These are phyloP conservation scores for Cladorrhinum samala DNA, from an alignment of 495 filamentous ascomycete species.

Conservation along the genomic window DNA sequence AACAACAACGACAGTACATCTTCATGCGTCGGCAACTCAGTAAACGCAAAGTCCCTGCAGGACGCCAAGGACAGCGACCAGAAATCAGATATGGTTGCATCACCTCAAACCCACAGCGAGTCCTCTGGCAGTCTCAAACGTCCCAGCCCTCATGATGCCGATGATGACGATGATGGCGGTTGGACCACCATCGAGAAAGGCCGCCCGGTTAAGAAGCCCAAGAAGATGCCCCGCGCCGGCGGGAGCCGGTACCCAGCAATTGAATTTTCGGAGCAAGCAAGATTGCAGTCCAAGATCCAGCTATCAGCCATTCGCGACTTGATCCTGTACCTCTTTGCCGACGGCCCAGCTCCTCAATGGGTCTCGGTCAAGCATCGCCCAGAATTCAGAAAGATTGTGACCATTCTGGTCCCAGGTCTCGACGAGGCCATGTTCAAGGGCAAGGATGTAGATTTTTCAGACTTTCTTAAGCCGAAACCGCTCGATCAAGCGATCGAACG, in stretches of 20 bases:
- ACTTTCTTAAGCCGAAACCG: constrained; percentile 27
- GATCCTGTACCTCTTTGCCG: constrained; percentile 82
- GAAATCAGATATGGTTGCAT: constrained; percentile 6
- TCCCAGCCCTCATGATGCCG: constrained; percentile 34
- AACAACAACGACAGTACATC: too few species aligned
- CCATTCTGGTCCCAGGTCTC: constrained; percentile 90
- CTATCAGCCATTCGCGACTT: constrained; percentile 74
- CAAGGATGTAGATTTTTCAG: constrained; percentile 50
- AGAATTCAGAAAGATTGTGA: constrained; percentile 73
- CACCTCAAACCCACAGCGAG: constrained; percentile 13
- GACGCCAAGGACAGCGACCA: background rate
- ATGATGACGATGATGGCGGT: constrained; percentile 32
- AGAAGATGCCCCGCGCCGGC: constrained; percentile 49
- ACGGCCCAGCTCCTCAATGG: constrained; percentile 80
- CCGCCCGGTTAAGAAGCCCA: constrained; percentile 45
- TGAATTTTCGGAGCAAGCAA: constrained; percentile 57
- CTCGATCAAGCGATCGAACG: constrained; percentile 28
- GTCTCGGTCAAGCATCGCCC: constrained; percentile 70
- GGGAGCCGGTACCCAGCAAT: constrained; percentile 68
- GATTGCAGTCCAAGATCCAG: constrained; percentile 67
- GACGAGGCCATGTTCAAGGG: constrained; percentile 88
- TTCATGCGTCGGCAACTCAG: too few species aligned
- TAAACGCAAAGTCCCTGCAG: background rate
- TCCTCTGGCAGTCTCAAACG: constrained; percentile 34
- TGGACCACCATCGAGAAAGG: constrained; percentile 48